Percentiles rank a stretch among this genome's conserved stretches.
Conservation (phyloP, 2,329 filamentous ascomycete genomes). For the Alternaria viburni region DNA sequence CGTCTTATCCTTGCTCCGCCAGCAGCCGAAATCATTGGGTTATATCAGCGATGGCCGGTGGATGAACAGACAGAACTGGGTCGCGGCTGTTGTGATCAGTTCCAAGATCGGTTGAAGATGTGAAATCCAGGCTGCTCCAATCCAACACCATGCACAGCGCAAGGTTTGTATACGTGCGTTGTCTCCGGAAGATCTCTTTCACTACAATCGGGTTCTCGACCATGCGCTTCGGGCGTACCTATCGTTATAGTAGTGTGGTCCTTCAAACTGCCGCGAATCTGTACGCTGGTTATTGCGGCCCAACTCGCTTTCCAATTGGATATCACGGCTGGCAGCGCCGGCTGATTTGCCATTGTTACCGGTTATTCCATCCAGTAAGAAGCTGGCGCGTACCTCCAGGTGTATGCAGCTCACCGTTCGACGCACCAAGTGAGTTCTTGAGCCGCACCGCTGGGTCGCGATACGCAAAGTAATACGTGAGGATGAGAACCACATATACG, state of each 20-base stretch:
- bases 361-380: neutral
- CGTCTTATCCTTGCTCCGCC: neutral
- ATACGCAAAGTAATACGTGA: neutral
- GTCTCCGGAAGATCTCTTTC: neutral
- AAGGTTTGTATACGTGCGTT: neutral
- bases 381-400: neutral
- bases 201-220: neutral
- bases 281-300: constrained; percentile 5
- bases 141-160: neutral
- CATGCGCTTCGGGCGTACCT: neutral
- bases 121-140: neutral
- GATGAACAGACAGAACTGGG: neutral
- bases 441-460: constrained; percentile 8
- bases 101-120: neutral
- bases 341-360: neutral
- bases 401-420: constrained; percentile 20
- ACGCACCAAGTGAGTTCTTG: constrained; percentile 19
- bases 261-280: neutral
- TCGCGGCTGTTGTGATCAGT: neutral
- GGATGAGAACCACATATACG: neutral
- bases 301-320: constrained; percentile 4
- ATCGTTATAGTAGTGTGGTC: neutral
- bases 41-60: neutral
- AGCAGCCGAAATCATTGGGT: neutral
- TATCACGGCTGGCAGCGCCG: neutral